These are phyloP conservation scores for Neurospora sp. DNA, from an alignment of 495 filamentous ascomycete genomes.

Conservation along the genomic window DNA sequence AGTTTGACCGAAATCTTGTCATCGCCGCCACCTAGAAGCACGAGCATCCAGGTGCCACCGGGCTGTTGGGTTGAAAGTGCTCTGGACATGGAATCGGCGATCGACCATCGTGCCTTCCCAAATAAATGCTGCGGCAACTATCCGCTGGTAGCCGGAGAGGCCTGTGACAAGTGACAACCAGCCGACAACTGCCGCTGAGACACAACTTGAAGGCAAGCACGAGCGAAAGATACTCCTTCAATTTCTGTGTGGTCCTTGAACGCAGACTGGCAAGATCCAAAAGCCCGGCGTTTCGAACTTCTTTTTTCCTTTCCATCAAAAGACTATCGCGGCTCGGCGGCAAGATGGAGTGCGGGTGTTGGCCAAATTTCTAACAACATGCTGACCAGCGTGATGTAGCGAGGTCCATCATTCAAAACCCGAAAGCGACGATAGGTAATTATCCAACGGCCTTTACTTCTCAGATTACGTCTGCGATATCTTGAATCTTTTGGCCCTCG, in stretches of 20 bases:
- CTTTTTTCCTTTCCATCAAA: not conserved
- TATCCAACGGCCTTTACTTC: not conserved
- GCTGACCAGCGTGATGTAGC: not conserved
- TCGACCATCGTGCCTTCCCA: not conserved
- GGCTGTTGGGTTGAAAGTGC: not conserved
- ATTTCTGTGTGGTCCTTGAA: not conserved
- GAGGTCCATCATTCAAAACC: not conserved
- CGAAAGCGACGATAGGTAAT: not conserved
- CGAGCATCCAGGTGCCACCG: not conserved
- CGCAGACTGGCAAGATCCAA: not conserved
- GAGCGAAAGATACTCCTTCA: not conserved
- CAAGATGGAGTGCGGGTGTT: not conserved
- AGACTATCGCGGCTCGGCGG: not conserved
- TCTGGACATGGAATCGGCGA: not conserved
- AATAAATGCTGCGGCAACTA: not conserved
- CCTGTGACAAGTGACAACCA: not conserved
- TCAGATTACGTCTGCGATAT: not conserved
- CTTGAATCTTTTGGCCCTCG: not conserved
- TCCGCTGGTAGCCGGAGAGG: not conserved
- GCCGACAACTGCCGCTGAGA: not conserved
- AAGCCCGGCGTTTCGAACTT: not conserved
- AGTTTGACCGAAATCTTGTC: not conserved
- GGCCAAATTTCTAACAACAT: not conserved
- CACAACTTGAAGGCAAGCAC: not conserved
- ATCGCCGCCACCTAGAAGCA: not conserved